Evolutionary conservation across 2,329 filamentous ascomycete species (phyloP).

Genomic region (Apiospora hydei): DNA sequence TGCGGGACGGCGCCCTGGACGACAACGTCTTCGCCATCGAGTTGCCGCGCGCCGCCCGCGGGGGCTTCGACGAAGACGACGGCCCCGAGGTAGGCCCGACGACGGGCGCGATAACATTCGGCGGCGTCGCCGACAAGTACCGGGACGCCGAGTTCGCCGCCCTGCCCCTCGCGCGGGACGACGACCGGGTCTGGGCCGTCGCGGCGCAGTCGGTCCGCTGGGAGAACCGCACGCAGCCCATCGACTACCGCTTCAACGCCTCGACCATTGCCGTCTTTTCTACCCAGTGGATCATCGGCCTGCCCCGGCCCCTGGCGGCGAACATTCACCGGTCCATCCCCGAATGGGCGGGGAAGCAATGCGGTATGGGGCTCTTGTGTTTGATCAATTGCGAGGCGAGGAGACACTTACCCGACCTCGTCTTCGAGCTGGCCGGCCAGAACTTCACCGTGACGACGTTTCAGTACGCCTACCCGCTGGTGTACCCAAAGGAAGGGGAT

Average conservation of each 20-base stretch:
- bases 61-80: neutral
- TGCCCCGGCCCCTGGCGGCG: neutral
- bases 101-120: neutral
- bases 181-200: neutral
- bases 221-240: neutral
- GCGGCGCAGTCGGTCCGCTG: neutral
- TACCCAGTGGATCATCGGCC: neutral
- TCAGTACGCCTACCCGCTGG: neutral
- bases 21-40: constrained; percentile 8
- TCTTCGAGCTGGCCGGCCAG: neutral
- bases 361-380: neutral
- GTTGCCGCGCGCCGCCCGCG: neutral
- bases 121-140: neutral
- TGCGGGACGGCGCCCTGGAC: neutral
- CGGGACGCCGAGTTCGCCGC: neutral
- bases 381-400: neutral
- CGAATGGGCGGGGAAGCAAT: neutral
- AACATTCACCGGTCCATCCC: neutral
- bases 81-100: neutral
- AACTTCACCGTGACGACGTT: constrained; percentile 1
- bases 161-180: constrained; percentile 3
- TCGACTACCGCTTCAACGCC: neutral
- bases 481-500: neutral
- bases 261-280: neutral
- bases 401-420: neutral